Percentiles rank a stretch among this genome's conserved stretches.
Evolutionary conservation across 1,284 basidiomycete species (phyloP).

Genomic region (Golubevia pallescens): DNA sequence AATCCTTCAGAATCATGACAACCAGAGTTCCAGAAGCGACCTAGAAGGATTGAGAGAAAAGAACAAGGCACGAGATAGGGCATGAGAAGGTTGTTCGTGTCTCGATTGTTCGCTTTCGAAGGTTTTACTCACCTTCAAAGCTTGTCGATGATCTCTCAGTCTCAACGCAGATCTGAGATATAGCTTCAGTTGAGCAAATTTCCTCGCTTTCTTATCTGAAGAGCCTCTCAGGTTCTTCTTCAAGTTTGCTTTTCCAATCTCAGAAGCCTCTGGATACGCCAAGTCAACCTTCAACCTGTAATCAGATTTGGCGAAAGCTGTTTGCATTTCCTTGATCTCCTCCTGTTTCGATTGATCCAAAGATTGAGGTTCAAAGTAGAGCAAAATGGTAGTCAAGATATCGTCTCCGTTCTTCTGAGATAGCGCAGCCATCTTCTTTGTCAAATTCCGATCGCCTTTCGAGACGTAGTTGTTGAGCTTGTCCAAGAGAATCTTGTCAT

Average conservation of each 20-base stretch:
- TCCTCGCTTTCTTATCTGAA: slow-evolving; percentile 40
- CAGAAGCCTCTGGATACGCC: slow-evolving; percentile 31
- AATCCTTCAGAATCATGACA: slow-evolving; percentile 53
- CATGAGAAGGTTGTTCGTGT: too few relatives aligned
- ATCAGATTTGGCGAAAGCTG: slow-evolving; percentile 46
- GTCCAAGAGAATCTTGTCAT: slow-evolving; percentile 38
- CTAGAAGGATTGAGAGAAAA: slow-evolving; percentile 12
- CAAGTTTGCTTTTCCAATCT: too few relatives aligned
- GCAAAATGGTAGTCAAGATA: slow-evolving; percentile 52
- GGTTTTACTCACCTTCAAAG: slow-evolving; percentile 5
- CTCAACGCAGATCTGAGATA: slow-evolving; percentile 48
- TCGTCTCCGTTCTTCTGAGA: slow-evolving; percentile 49
- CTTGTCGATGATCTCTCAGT: slow-evolving; percentile 51
- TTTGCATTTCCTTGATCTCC: slow-evolving; percentile 24
- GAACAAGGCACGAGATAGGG: too few relatives aligned
- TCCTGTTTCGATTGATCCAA: slow-evolving; percentile 19
- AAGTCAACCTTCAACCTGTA: slow-evolving; percentile 39
- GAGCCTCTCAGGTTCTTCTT: slow-evolving; percentile 1
- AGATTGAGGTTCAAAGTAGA: slow-evolving; percentile 29
- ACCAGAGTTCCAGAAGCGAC: slow-evolving; percentile 45
- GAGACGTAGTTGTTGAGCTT: slow-evolving; percentile 56
- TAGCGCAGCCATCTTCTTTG: slow-evolving; percentile 26
- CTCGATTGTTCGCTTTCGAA: too few relatives aligned
- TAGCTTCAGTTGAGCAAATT: slow-evolving; percentile 57
- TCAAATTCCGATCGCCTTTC: slow-evolving; percentile 40